These are phyloP conservation scores for Paramyrothecium roridum DNA, from an alignment of 2,329 filamentous ascomycete species.

Conservation along the genomic window DNA sequence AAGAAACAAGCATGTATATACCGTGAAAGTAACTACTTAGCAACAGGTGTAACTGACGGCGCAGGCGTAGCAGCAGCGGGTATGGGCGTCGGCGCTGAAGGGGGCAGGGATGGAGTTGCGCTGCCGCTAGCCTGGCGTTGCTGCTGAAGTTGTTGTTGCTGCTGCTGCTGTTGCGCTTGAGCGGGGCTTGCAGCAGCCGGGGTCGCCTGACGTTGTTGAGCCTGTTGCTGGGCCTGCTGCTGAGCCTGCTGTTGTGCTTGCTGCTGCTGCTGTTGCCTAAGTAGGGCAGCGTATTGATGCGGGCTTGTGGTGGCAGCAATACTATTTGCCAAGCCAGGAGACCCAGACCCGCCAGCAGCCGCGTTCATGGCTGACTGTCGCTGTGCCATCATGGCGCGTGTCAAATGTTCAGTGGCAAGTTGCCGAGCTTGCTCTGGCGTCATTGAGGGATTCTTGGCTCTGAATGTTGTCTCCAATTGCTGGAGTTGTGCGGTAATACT, in stretches of 20 bases:
- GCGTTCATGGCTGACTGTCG: slow-evolving; percentile 53
- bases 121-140: slow-evolving; percentile 36
- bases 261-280: slow-evolving; percentile 55
- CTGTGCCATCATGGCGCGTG: slow-evolving; percentile 43
- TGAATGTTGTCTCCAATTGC: slow-evolving; percentile 49
- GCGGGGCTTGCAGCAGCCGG: slow-evolving; percentile 17
- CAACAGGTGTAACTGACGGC: background rate
- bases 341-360: slow-evolving; percentile 46
- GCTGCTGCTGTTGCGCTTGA: slow-evolving; percentile 24
- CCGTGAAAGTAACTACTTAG: background rate
- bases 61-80: background rate
- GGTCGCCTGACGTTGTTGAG: slow-evolving; percentile 12
- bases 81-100: background rate
- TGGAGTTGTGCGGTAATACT: slow-evolving; percentile 46
- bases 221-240: slow-evolving; percentile 21
- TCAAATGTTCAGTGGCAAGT: slow-evolving; percentile 48
- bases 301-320: slow-evolving; percentile 48
- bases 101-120: slow-evolving; percentile 30
- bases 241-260: slow-evolving; percentile 29
- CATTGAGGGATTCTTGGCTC: slow-evolving; percentile 48
- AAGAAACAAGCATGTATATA: too few species aligned
- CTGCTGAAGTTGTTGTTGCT: slow-evolving; percentile 12
- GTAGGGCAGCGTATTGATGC: slow-evolving; percentile 57
- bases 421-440: slow-evolving; percentile 47
- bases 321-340: slow-evolving; percentile 46